phyloP scores from a whole-genome alignment of 768 basidiomycete genomes.

The Lactarius pseudohatsudake region DNA sequence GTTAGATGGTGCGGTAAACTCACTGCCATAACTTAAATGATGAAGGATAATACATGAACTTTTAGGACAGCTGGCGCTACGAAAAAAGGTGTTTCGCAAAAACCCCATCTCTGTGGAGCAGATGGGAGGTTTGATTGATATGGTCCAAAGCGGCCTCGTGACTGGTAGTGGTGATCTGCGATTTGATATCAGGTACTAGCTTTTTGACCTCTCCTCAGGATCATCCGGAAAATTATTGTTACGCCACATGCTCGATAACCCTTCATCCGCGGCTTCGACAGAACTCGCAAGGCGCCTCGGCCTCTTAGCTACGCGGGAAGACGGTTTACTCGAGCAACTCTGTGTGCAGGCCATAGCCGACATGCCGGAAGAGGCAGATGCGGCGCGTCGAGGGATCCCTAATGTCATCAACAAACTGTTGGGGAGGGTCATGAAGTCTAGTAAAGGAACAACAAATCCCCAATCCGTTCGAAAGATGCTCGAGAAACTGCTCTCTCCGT shows the following conservation, averaged over 20 bases:
- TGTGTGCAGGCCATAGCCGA: slow-evolving; percentile 64
- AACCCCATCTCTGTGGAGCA: slow-evolving; percentile 61
- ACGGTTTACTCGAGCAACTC: slow-evolving; percentile 47
- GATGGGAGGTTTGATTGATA: slow-evolving; percentile 74
- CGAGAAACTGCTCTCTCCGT: slow-evolving; percentile 42
- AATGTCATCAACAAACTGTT: slow-evolving; percentile 81
- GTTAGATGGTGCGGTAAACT: background rate
- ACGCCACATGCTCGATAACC: slow-evolving; percentile 60
- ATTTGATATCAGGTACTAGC: slow-evolving; percentile 4
- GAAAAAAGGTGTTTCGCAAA: slow-evolving; percentile 53
- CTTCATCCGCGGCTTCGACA: slow-evolving; percentile 39
- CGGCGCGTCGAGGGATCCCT: slow-evolving; percentile 64
- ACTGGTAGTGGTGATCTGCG: slow-evolving; percentile 52
- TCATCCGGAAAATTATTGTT: slow-evolving; percentile 78
- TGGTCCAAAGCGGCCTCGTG: slow-evolving; percentile 63
- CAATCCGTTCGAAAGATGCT: slow-evolving; percentile 52
- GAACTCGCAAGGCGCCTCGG: slow-evolving; percentile 52
- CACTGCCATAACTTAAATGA: background rate
- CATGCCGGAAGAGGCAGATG: slow-evolving; percentile 65
- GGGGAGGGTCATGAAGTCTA: slow-evolving; percentile 82
- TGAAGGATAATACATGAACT: slow-evolving; percentile 87
- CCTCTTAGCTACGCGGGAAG: slow-evolving; percentile 43
- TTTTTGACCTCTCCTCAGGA: slow-evolving; percentile 44
- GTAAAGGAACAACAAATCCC: slow-evolving; percentile 78
- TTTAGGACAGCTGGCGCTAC: slow-evolving; percentile 69